Base-by-base conservation (phyloP, 2,329 filamentous ascomycete genomes). In the Lojkania enalia region DNA sequence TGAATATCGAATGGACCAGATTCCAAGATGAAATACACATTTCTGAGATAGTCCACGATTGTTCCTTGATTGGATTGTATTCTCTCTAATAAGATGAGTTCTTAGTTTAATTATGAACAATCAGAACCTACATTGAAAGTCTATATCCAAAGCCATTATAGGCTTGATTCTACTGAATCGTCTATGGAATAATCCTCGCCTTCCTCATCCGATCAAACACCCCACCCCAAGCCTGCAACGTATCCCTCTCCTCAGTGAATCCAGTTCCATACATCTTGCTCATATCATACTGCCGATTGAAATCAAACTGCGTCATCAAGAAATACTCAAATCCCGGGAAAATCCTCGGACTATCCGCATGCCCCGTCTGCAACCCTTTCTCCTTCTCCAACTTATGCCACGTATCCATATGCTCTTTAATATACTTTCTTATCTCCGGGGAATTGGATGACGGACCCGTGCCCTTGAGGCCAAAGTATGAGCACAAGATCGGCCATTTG, bases 211-310 rank as follows among this genome's bases (percentile, higher is more conserved):
- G 58, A 35, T 75, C 74, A 64, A 74, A 76, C 14, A 73, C 69
- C 5, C 45, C 51, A 5, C 71, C 64, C 71, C 74, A 77, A 1
- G 71, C 58, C 38, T 69, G 35, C 27, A 50, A 50, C 4, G 70
- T 68, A n/a, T 49, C 57, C 14, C 70, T 63, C 58, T 75, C 72
- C 55, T 76, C 73, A 2, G 39, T 53, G 52, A 75, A 72, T n/a
- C 72, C 69, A 5, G 63, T 67, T 16, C 57, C 63, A 54, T 75
- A 72, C 57, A 69, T 66, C 59, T 71, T 71, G 9, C 49, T 67
- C 70, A 76, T 73, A 51, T 76, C 72, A 48, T 71, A 71, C 31
- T 75, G 70, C 31, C 74, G 61, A 49, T 76, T 73, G 43, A 72
- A 74, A 49, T 75, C 71, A 46, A 75, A 74, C 40, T 66, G 60